Base-by-base conservation (phyloP, 176 grass and related monocot genomes). In the Eremochloa ophiuroides region DNA sequence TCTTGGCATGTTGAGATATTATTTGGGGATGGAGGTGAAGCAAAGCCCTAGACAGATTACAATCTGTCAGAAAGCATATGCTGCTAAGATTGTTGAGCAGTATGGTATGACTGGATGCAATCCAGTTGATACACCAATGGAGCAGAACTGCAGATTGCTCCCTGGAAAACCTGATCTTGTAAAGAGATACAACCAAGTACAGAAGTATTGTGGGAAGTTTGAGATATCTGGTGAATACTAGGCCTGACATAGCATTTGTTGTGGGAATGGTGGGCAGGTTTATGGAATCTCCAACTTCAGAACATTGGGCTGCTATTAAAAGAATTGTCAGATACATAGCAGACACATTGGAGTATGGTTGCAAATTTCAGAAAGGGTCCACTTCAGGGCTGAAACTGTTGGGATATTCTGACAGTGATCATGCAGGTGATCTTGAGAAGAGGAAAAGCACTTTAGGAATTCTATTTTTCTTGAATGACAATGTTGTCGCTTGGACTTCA, bases 141-240 rank as follows among this genome's bases (percentile, higher is more conserved):
- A 58, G 8, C 9, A 23, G 1, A 8, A 58, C 0, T 10, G 7
- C 8, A 58, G 25, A 3, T 0, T 58, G 0, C 8, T 25, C 0
- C 53, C n/a, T 23, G 8, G 53, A 2, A 56, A 58, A 3, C 53
- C 53, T 58, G 53, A 58, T 3, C n/a, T 25, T 1, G n/a, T 25
- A 0, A 0, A 10, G 0, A 11, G n/a, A 58, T 58, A n/a, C 2
- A 0, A 58, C 53, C 7, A 58, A 11, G 1, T 58, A 58, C 3
- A 25, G 53, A 25, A 58, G 53, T 11, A 1, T 58, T 3, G 53
- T 58, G 0, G 53, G 53, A 0, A 58, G 53, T 0, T 25, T 58
- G 3, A n/a, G 53, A 58, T 58, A 58, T 11, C 9, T 58, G 2
- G 53, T 58, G 2, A 58, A 25, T 1, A 51, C 48, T 0, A 51